phyloP scores from a whole-genome alignment of 345 rosid species.

The Moringa oleifera region DNA sequence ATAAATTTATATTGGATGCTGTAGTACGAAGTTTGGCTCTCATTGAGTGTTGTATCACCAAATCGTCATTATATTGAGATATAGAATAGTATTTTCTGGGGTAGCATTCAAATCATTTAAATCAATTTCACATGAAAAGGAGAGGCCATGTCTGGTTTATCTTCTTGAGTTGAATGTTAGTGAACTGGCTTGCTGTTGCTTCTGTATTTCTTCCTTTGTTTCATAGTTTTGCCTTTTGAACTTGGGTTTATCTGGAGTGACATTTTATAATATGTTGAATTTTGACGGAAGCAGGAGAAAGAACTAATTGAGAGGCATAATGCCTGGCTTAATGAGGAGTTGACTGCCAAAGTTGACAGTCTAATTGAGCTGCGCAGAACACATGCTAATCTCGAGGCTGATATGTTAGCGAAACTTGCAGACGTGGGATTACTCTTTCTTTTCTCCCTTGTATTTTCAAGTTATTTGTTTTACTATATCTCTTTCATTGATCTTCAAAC shows the following conservation, averaged over 20 bases:
- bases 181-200: background rate
- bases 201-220: background rate
- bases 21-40: too few relatives aligned
- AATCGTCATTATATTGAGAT: too few relatives aligned
- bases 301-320: constrained; percentile 88
- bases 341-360: constrained; percentile 64
- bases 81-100: too few relatives aligned
- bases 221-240: background rate
- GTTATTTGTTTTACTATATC: background rate
- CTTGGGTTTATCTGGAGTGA: background rate
- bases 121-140: background rate
- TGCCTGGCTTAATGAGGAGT: constrained; percentile 84
- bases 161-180: background rate
- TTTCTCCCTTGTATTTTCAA: background rate
- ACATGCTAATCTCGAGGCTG: constrained; percentile 68
- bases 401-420: constrained; percentile 69
- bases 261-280: constrained; percentile 3
- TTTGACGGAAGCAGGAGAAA: constrained; percentile 61
- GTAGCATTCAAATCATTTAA: too few relatives aligned
- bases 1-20: too few relatives aligned
- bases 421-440: constrained; percentile 50
- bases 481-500: background rate
- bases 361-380: constrained; percentile 55
- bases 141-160: background rate
- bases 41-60: too few relatives aligned